Conservation (phyloP, 345 rosid species). For the Aquilaria yunnanensis region DNA sequence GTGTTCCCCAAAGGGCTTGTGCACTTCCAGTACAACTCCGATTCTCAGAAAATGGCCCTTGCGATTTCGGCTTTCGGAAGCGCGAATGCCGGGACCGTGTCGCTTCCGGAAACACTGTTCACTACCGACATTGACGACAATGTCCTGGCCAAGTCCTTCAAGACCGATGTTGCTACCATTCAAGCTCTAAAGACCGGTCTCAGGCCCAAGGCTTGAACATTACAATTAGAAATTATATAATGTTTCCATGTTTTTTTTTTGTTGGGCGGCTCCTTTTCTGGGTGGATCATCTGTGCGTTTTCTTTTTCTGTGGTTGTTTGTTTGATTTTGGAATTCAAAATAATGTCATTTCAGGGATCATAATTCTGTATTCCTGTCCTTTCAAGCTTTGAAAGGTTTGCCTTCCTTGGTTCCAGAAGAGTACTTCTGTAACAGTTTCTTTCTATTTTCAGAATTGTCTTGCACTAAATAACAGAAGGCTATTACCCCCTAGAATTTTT, state of each 20-base stretch:
- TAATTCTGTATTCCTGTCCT: not conserved
- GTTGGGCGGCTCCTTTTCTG: not conserved
- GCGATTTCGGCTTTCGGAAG: slow-evolving; percentile 27
- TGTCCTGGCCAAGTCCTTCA: slow-evolving; percentile 32
- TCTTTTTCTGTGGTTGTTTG: not conserved
- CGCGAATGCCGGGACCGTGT: slow-evolving; percentile 25
- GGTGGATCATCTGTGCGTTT: not conserved
- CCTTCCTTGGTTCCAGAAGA: no score
- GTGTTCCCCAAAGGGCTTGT: slow-evolving; percentile 34
- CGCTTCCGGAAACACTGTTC: slow-evolving; percentile 24
- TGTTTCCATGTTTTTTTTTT: not conserved
- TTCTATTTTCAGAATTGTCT: no score
- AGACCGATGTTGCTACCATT: slow-evolving; percentile 27
- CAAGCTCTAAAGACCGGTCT: slow-evolving; percentile 25
- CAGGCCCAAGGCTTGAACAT: slow-evolving; percentile 2
- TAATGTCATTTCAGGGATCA: not conserved
- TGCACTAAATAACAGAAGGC: no score
- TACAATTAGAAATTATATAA: not conserved
- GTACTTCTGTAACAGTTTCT: no score
- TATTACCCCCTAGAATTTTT: no score
- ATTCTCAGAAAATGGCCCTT: not conserved
- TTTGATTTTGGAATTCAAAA: not conserved
- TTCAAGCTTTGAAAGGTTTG: not conserved
- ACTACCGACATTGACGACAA: slow-evolving; percentile 22
- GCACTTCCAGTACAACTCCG: slow-evolving; percentile 24